Evolutionary conservation across 768 basidiomycete species (phyloP), one percentile per base, ranked within the genome.

Genomic region (Suillus lakei): DNA sequence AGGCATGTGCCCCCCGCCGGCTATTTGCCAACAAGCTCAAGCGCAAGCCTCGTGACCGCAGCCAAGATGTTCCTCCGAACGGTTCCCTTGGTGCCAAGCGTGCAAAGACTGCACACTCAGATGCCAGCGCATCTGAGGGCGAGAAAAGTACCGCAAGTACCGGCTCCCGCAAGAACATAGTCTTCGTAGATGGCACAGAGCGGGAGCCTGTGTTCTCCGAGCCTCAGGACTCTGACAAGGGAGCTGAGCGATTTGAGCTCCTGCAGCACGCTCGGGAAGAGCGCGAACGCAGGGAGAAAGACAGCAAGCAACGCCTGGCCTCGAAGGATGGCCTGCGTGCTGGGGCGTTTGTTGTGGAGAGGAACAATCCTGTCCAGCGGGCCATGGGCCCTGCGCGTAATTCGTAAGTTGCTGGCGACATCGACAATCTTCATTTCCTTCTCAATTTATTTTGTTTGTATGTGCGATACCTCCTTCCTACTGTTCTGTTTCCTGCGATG

Each of bases 1-100:
- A 84, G 13, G 77, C 80, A 13, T 86, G 85, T 55, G 81, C 84
- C 3, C 89, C 91, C 0, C 86, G 81, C 69, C 77, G 85, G 39
- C 79, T 92, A 13, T 91, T 91, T 73, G 80, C 83, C 32, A 68
- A 71, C 36, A 65, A 64, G 7, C 73, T 74, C n/a, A 77, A 74
- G 65, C 69, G 67, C 39, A 75, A 76, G 44, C 64, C 66, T 4
- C 65, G 69, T 32, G 77, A 75, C 50, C 69, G 58, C 28, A 78
- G 70, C 55, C 68, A 64, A 23, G 72, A 76, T 13, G 50, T 10
- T n/a, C 41, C 36, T 34, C 53, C 67, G 3, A 46, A 23, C 28
- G 23, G 53, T 7, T 15, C 39, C 15, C 65, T 64, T 13, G 68
- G 64, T 3, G 39, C 63, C 13, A 77, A 76, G 39, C 68, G 66